phyloP scores from a whole-genome alignment of 139 green algal species.

The Chlamydomonas sp. region DNA sequence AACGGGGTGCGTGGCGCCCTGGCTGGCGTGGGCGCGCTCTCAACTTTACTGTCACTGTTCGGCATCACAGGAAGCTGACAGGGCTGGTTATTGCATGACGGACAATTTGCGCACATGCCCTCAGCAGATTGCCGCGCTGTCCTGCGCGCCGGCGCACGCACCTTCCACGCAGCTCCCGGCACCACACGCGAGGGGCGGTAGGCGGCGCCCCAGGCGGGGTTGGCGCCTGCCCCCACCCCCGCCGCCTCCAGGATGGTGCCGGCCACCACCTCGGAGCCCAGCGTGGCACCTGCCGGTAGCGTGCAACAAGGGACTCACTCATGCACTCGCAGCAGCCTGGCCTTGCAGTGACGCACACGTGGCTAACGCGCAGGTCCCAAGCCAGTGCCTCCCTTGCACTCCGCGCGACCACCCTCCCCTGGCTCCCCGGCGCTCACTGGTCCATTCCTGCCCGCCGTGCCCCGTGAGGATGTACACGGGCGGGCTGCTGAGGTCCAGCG shows the following conservation, averaged over 20 bases:
- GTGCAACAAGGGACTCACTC: background rate
- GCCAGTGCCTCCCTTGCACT: background rate
- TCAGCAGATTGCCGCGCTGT: no score
- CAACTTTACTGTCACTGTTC: no score
- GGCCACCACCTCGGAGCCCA: constrained; percentile 30
- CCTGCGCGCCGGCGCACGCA: background rate
- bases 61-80: background rate
- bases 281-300: background rate
- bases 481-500: constrained; percentile 4
- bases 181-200: constrained; percentile 25
- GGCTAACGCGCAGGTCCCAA: no score
- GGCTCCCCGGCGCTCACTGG: background rate
- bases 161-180: background rate
- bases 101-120: no score
- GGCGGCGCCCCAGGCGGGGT: background rate
- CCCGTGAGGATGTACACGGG: constrained; percentile 34
- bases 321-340: background rate
- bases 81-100: background rate
- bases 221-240: background rate
- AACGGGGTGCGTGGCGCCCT: background rate
- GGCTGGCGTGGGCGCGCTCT: background rate
- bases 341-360: background rate
- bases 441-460: constrained; percentile 32
- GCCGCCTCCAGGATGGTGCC: constrained; percentile 9
- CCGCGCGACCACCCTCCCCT: background rate